phyloP scores from a whole-genome alignment of 768 basidiomycete genomes.

The Boletus subcaerulescens region DNA sequence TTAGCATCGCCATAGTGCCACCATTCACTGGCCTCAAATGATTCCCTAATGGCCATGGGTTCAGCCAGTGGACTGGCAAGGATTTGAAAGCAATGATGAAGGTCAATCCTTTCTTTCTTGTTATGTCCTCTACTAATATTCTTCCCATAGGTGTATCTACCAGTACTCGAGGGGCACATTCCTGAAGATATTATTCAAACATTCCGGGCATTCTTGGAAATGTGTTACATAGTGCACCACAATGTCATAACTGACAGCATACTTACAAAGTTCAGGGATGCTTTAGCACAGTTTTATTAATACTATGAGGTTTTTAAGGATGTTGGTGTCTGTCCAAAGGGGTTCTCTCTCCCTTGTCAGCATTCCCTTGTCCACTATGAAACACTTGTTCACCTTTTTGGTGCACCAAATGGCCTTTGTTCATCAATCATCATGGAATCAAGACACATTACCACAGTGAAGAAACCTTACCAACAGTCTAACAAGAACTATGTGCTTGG shows the following conservation, averaged over 20 bases:
- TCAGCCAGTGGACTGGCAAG: not conserved
- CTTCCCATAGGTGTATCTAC: not conserved
- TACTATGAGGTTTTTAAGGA: not conserved
- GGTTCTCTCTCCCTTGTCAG: not conserved
- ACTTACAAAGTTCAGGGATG: not conserved
- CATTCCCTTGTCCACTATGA: not conserved
- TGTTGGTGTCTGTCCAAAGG: not conserved
- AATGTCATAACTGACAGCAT: not conserved
- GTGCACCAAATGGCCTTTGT: not conserved
- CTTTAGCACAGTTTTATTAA: not conserved
- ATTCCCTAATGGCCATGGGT: not conserved
- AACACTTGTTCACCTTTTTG: not conserved
- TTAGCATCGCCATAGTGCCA: not conserved
- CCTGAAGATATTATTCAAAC: not conserved
- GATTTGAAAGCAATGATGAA: constrained; percentile 2
- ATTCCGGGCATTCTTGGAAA: not conserved
- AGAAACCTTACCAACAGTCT: not conserved
- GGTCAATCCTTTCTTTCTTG: not conserved
- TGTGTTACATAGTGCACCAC: not conserved
- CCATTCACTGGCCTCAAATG: not conserved
- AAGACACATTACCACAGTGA: not conserved
- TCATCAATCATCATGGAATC: not conserved
- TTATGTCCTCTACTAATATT: not conserved
- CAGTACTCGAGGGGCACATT: not conserved
- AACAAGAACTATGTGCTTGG: not conserved